A percentile compares a stretch with the other conserved stretches of the same genome.
phyloP scores from a whole-genome alignment of 2,329 filamentous ascomycete species.

The Macrophomina pseudophaseolina region DNA sequence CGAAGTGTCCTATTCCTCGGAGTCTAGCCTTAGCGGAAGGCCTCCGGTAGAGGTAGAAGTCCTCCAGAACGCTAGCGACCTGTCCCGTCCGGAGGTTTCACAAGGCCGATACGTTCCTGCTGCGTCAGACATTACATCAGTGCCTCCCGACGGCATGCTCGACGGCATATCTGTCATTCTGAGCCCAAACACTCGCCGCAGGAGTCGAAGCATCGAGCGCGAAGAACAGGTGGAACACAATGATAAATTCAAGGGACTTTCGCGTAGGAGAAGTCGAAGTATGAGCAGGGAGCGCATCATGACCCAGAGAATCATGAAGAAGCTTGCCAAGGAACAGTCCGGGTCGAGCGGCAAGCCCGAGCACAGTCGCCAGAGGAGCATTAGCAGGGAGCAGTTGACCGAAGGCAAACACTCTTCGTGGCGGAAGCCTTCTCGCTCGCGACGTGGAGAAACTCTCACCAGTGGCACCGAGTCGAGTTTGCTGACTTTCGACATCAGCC shows the following conservation, averaged over 20 bases:
- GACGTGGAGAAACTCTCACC: conserved; percentile 17
- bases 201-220: conserved; percentile 57
- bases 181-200: conserved; percentile 45
- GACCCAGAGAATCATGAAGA: conserved; percentile 71
- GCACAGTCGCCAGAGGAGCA: conserved; percentile 30
- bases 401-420: conserved; percentile 35
- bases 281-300: conserved; percentile 66
- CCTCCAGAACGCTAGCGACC: conserved; percentile 70
- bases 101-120: conserved; percentile 68
- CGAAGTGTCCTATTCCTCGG: conserved; percentile 75
- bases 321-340: conserved; percentile 52
- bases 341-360: conserved; percentile 29
- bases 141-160: conserved; percentile 73
- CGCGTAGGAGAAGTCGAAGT: conserved; percentile 65
- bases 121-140: conserved; percentile 84
- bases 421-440: conserved; percentile 30
- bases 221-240: conserved; percentile 42
- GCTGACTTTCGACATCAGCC: conserved; percentile 60
- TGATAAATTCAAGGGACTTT: conserved; percentile 61
- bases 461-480: conserved; percentile 67
- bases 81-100: conserved; percentile 66
- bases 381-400: conserved; percentile 40
- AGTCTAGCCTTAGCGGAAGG: conserved; percentile 72
- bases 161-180: conserved; percentile 58
- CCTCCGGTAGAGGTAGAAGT: conserved; percentile 90